A percentile compares a stretch with the other conserved stretches of the same genome.
phyloP scores from a whole-genome alignment of 208 protist genomes.

The Trypanosoma cruzi region DNA sequence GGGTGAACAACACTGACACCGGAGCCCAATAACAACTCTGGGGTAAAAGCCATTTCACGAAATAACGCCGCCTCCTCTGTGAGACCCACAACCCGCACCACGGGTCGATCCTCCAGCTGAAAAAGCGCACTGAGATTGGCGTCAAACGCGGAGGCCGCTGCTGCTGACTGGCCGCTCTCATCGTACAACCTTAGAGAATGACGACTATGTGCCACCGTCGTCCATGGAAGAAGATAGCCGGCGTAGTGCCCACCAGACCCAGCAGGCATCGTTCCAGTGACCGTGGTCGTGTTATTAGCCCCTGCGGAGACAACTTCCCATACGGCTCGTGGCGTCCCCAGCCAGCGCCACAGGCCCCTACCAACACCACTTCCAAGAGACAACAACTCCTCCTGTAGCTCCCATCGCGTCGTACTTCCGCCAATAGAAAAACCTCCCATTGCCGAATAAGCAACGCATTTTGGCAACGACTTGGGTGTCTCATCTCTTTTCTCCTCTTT shows the following conservation, averaged over 20 bases:
- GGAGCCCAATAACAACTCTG: constrained; percentile 12
- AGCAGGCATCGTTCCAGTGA: neutral
- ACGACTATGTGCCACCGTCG: constrained; percentile 52
- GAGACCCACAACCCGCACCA: constrained; percentile 54
- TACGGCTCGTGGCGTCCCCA: constrained; percentile 53
- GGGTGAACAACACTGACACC: constrained; percentile 18
- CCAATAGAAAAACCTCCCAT: neutral
- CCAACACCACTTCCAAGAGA: constrained; percentile 17
- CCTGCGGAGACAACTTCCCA: constrained; percentile 19
- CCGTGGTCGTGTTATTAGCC: neutral
- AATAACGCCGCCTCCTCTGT: constrained; percentile 59
- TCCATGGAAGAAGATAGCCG: constrained; percentile 78
- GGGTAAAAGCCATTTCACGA: constrained; percentile 14
- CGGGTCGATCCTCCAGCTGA: neutral
- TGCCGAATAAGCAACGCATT: neutral
- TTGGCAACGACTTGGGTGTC: neutral
- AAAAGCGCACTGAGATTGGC: constrained; percentile 41
- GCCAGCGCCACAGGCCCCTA: constrained; percentile 50
- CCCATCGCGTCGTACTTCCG: constrained; percentile 30
- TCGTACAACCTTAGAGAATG: constrained; percentile 85
- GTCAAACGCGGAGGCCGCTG: constrained; percentile 46
- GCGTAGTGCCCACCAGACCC: neutral
- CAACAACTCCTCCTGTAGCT: constrained; percentile 48
- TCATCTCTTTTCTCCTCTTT: neutral
- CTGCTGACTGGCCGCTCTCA: constrained; percentile 64